Evolutionary conservation across 305 asterid species (phyloP).

Genomic region (Fraxinus floribunda): DNA sequence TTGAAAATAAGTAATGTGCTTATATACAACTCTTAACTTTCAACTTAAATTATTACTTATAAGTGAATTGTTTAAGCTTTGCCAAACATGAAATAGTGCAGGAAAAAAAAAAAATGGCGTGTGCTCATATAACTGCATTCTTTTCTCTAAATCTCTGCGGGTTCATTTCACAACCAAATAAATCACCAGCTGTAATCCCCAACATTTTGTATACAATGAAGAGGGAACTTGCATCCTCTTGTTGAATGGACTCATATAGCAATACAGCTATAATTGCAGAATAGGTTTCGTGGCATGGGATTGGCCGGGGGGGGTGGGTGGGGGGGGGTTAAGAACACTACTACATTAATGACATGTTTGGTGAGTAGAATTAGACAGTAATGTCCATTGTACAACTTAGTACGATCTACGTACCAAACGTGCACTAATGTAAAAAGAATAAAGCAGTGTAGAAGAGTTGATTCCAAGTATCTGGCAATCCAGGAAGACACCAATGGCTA

Average conservation of each 20-base stretch:
- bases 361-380: background rate
- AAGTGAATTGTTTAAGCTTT: background rate
- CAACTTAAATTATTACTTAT: background rate
- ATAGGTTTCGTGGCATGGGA: background rate
- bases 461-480: conserved; percentile 98
- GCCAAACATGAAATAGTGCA: background rate
- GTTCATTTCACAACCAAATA: background rate
- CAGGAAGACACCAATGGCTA: conserved; percentile 99
- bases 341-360: background rate
- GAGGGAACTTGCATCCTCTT: background rate
- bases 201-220: background rate
- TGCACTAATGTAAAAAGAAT: conserved; percentile 40
- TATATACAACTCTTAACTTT: background rate
- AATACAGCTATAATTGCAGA: background rate
- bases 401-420: background rate
- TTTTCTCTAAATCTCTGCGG: background rate
- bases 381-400: background rate
- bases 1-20: background rate
- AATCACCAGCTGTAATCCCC: background rate
- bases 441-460: conserved; percentile 74
- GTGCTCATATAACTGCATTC: background rate
- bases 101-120: background rate
- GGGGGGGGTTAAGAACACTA: background rate
- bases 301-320: background rate
- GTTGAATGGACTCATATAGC: background rate